These are phyloP conservation scores for Eucalyptus melliodora DNA, from an alignment of 345 rosid genomes.

Conservation along the genomic window DNA sequence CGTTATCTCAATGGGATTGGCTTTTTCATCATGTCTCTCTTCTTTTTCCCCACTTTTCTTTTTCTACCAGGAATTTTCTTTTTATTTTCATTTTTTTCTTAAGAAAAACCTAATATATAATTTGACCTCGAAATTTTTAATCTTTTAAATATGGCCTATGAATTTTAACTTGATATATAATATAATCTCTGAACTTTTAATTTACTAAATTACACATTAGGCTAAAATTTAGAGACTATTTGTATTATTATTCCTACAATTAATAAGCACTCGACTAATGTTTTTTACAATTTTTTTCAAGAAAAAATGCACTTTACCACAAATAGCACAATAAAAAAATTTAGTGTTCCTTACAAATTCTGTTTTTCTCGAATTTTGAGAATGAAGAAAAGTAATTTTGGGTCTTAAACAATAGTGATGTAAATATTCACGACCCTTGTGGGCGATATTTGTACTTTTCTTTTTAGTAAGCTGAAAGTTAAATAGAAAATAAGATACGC, in stretches of 20 bases:
- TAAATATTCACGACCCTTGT: background rate
- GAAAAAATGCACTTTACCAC: too few species aligned
- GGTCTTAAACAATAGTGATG: background rate
- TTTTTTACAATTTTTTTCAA: too few species aligned
- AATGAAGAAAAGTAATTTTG: background rate
- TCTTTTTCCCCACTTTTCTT: background rate
- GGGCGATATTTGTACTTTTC: background rate
- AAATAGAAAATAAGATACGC: background rate
- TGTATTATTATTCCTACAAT: too few species aligned
- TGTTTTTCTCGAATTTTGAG: background rate
- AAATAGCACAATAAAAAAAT: too few species aligned
- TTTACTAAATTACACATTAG: accelerated
- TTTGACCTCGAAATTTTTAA: too few species aligned
- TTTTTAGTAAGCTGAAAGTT: background rate
- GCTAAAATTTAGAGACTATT: too few species aligned
- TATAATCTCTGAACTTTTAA: accelerated
- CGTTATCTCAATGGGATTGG: background rate
- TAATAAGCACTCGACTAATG: too few species aligned
- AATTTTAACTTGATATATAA: too few species aligned
- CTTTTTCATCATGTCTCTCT: background rate
- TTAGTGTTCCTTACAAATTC: background rate
- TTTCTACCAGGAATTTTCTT: background rate
- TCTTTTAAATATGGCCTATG: too few species aligned
- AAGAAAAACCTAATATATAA: too few species aligned
- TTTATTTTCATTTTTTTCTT: too few species aligned